Conservation (phyloP, 1,139 yeast genomes). For the Hyphopichia pseudoburtonii region DNA sequence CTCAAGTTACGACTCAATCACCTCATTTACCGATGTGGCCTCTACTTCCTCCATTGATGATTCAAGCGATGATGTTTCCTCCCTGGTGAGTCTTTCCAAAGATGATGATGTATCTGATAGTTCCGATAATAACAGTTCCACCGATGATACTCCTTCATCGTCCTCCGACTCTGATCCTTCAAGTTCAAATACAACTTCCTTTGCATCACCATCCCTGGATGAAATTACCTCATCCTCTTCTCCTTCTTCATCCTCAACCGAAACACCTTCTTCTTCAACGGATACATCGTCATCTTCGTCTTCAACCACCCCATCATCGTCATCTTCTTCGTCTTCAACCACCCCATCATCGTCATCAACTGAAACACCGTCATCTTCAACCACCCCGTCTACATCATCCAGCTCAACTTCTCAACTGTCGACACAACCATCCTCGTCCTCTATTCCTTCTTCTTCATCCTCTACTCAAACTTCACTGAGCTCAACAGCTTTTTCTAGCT, state of each 20-base stretch:
- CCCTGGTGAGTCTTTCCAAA: conserved; percentile 10
- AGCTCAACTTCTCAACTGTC: too few species aligned
- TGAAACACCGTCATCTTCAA: not conserved
- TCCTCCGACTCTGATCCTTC: not conserved
- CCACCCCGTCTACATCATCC: not conserved
- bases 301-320: not conserved
- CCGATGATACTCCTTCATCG: not conserved
- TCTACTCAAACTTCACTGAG: not conserved
- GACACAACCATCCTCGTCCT: too few species aligned
- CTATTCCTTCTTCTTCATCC: conserved; percentile 1
- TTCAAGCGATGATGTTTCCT: too few species aligned
- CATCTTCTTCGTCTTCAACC: too few species aligned
- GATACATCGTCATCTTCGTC: not conserved
- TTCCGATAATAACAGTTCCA: not conserved
- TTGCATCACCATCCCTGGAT: not conserved
- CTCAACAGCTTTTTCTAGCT: not conserved
- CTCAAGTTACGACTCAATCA: conserved; percentile 4
- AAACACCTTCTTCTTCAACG: conserved; percentile 17
- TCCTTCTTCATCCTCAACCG: not conserved
- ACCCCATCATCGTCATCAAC: too few species aligned
- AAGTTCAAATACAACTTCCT: not conserved
- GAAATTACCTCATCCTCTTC: conserved; percentile 17
- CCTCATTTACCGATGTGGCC: too few species aligned
- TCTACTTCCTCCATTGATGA: too few species aligned
- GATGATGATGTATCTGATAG: not conserved